Conservation (phyloP, 805 yeast species). For the Tetrapisispora pingtungensis region DNA sequence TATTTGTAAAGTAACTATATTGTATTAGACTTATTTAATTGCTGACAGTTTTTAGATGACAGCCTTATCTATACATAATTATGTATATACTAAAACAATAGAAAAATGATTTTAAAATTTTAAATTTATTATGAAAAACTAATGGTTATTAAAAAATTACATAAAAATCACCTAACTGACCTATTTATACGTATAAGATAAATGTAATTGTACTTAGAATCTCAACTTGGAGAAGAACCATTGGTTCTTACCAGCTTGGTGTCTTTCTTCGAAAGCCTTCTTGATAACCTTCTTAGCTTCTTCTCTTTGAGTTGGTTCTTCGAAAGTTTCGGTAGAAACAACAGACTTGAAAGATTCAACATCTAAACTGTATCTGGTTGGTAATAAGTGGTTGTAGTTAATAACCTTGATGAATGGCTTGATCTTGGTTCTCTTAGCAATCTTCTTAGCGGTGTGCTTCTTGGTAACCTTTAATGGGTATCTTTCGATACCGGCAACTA, state of each 20-base stretch:
- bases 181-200: slow-evolving; percentile 3
- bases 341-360: slow-evolving; percentile 89
- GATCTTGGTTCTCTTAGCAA: slow-evolving; percentile 93
- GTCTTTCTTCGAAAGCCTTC: slow-evolving; percentile 99
- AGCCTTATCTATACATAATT: too few species aligned
- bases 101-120: not conserved
- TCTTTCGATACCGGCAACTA: slow-evolving; percentile 98
- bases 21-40: too few species aligned
- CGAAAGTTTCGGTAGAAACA: slow-evolving; percentile 86
- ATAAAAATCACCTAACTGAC: slow-evolving; percentile 5
- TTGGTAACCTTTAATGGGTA: slow-evolving; percentile 95
- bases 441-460: slow-evolving; percentile 90
- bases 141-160: slow-evolving; percentile 6
- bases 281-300: slow-evolving; percentile 98
- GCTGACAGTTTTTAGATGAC: too few species aligned
- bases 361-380: slow-evolving; percentile 98
- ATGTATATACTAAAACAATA: not conserved
- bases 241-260: slow-evolving; percentile 99
- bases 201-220: slow-evolving; percentile 43
- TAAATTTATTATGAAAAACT: slow-evolving; percentile 3
- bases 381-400: slow-evolving; percentile 99
- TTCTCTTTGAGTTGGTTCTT: slow-evolving; percentile 96
- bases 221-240: slow-evolving; percentile 99
- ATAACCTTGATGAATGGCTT: slow-evolving; percentile 98
- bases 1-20: too few species aligned